Evolutionary conservation across 345 rosid species (phyloP).

Genomic region (rapeseed (Brassica napus)): Da-Ae NC_063451.1:24368501-24369000

Average conservation of each 20-base stretch:
- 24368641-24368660: conserved; percentile 33
- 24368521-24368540: neutral
- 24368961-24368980: neutral
- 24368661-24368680: conserved; percentile 17
- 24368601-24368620: conserved; percentile 20
- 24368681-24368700: conserved; percentile 31
- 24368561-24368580: conserved; percentile 31
- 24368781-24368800: conserved; percentile 10
- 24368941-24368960: neutral
- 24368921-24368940: neutral
- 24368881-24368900: neutral
- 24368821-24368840: conserved; percentile 16
- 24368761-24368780: neutral
- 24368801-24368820: conserved; percentile 1
- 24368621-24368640: conserved; percentile 9
- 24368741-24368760: conserved; percentile 7
- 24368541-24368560: conserved; percentile 14
- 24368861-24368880: neutral
- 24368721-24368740: neutral
- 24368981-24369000: neutral
- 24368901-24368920: neutral
- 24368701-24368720: conserved; percentile 19
- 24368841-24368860: neutral
- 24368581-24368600: conserved; percentile 16
- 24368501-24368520: conserved; percentile 21